Base-by-base conservation (phyloP, 495 filamentous ascomycete genomes). In the Aspergillus taichungensis region DNA sequence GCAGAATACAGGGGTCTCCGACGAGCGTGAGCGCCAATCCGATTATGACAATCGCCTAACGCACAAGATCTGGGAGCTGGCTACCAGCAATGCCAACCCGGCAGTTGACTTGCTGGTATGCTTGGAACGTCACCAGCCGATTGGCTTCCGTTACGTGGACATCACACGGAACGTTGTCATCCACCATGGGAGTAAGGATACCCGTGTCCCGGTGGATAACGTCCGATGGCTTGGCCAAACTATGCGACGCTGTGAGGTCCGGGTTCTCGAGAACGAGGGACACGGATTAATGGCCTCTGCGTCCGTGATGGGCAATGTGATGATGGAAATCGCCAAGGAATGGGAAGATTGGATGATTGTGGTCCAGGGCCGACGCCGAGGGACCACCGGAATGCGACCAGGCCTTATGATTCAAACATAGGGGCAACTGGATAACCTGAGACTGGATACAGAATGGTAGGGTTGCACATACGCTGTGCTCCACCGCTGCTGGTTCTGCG, bases 271-370 rank as follows among this genome's bases (percentile, higher is more conserved):
- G 49, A 88, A 87, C 6, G 92, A 99, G 61, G 89, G 88, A 4
- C 92, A 99, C 56, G 94, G 94, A 0, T 66, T 99, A 34, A 99
- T 99, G 92, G 92, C 94, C 0, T 91, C 84, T 41, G 91, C 92
- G 6, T 64, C 67, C 12, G 91, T 99, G 14, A 97, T 99, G 94
- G 84, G 87, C 18, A 80, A 80, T 42, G 85, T 97, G 13, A 61
- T 98, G 51, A 94, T 87, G 63, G 92, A 98, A 63, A 92, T 98
- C 54, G 85, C 86, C 30, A 76, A 77, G 35, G 94, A 98, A 59
- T 97, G 91, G 94, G 88, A 92, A 47, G 89, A 95, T 48, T 95
- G 91, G 90, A 81, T 76, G 50, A 75, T 69, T 36, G 68, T 85
- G 6, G 73, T 79, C 27, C 73, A 75, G 48, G 75, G 76, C 27